Percentiles rank a stretch among this genome's conserved stretches.
Evolutionary conservation across 2,329 filamentous ascomycete genomes (phyloP).

Genomic region (Colletotrichum orbiculare): DNA sequence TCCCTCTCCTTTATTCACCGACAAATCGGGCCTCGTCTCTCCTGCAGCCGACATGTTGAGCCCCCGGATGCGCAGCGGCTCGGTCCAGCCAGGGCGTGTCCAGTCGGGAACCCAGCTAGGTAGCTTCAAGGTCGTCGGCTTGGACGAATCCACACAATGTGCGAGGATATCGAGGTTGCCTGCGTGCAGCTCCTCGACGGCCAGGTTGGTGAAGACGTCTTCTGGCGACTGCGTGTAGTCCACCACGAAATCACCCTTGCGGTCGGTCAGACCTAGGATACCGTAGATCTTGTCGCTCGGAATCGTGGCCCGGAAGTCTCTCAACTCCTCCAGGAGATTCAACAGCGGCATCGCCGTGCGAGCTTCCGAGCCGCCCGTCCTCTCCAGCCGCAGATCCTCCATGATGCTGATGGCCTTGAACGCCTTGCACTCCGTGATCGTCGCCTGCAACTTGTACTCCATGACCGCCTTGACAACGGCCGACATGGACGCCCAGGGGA

Average conservation of each 20-base stretch:
- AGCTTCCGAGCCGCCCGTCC: not conserved
- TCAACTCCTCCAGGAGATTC: constrained; percentile 17
- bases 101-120: constrained; percentile 37
- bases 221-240: constrained; percentile 19
- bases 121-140: constrained; percentile 12
- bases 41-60: constrained; percentile 5
- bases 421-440: constrained; percentile 20
- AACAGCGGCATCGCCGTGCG: not conserved
- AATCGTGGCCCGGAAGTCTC: constrained; percentile 27
- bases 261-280: not conserved
- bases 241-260: not conserved
- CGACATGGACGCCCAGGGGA: not conserved
- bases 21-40: not conserved
- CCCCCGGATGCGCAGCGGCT: constrained; percentile 22
- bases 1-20: not conserved
- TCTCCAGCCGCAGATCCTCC: not conserved
- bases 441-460: constrained; percentile 4
- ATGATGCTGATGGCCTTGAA: constrained; percentile 21
- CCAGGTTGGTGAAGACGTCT: constrained; percentile 14
- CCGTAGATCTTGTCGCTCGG: constrained; percentile 27
- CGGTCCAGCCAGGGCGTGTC: constrained; percentile 33
- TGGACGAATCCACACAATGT: constrained; percentile 19
- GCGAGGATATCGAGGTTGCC: constrained; percentile 12
- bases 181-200: not conserved
- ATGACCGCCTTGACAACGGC: not conserved